Evolutionary conservation across 352 stramenopile genomes (phyloP).

Genomic region (Bremia lactucae): DNA sequence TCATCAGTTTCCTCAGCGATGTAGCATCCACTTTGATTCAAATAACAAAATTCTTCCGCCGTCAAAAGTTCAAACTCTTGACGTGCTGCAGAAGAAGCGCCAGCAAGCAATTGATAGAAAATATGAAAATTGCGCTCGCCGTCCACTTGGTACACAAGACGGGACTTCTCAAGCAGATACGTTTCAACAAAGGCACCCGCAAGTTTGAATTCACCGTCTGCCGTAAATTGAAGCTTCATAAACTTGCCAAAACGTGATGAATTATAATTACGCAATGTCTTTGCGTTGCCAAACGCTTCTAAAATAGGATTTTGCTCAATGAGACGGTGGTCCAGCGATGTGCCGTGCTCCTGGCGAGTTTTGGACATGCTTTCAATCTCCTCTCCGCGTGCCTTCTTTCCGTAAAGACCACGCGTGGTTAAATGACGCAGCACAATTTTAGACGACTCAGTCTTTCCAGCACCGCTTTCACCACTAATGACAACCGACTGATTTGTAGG

Average conservation of each 20-base stretch:
- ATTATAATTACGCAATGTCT: conserved; percentile 92
- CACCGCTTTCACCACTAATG: conserved; percentile 79
- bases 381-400: conserved; percentile 62
- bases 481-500: conserved; percentile 83
- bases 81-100: conserved; percentile 38
- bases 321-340: conserved; percentile 67
- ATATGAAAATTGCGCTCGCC: conserved; percentile 93
- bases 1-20: conserved; percentile 89
- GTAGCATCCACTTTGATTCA: conserved; percentile 91
- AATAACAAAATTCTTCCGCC: conserved; percentile 86
- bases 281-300: conserved; percentile 92
- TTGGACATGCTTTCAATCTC: conserved; percentile 57
- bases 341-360: conserved; percentile 40
- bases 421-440: conserved; percentile 87
- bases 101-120: conserved; percentile 88
- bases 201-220: conserved; percentile 73
- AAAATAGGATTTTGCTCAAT: conserved; percentile 91
- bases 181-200: conserved; percentile 82
- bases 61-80: conserved; percentile 59
- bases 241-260: conserved; percentile 93
- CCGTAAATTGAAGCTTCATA: conserved; percentile 92
- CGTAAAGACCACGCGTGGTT: conserved; percentile 78
- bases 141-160: conserved; percentile 81
- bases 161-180: conserved; percentile 83
- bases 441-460: conserved; percentile 85